A percentile compares a stretch with the other conserved stretches of the same genome.
Conservation (phyloP, 2,329 filamentous ascomycete genomes). For the Colletotrichum sp. region DNA sequence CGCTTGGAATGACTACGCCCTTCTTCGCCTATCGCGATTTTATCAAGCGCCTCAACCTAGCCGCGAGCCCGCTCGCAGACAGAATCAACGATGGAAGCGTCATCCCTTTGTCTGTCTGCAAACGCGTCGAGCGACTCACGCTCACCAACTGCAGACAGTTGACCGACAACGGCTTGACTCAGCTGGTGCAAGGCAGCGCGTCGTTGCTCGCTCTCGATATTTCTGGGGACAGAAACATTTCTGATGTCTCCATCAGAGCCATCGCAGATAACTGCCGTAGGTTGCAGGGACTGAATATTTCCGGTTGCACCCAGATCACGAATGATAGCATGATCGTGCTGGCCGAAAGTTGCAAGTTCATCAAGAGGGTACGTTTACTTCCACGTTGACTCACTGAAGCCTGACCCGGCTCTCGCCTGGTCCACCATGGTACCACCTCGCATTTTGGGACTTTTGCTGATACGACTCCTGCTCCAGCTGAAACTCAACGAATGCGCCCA, state of each 20-base stretch:
- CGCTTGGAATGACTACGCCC: slow-evolving; percentile 73
- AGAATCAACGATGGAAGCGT: slow-evolving; percentile 89
- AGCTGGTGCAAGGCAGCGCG: slow-evolving; percentile 78
- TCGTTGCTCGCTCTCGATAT: slow-evolving; percentile 90
- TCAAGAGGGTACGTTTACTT: slow-evolving; percentile 75
- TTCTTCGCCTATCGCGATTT: slow-evolving; percentile 91
- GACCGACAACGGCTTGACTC: slow-evolving; percentile 82
- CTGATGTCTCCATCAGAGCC: slow-evolving; percentile 77
- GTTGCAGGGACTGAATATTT: slow-evolving; percentile 92
- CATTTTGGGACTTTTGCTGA: slow-evolving; percentile 31
- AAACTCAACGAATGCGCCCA: slow-evolving; percentile 95
- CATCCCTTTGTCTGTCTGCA: slow-evolving; percentile 80
- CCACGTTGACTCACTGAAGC: not conserved
- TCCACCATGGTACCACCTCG: not conserved
- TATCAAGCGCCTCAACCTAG: slow-evolving; percentile 90
- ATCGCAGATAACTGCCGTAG: slow-evolving; percentile 83
- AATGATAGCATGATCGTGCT: slow-evolving; percentile 85
- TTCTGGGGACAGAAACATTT: slow-evolving; percentile 83
- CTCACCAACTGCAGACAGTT: slow-evolving; percentile 87
- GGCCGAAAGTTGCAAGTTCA: slow-evolving; percentile 80
- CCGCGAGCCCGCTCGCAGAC: slow-evolving; percentile 66
- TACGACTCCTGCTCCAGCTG: slow-evolving; percentile 55
- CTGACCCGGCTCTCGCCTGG: not conserved
- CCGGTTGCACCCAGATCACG: slow-evolving; percentile 82
- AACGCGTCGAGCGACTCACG: slow-evolving; percentile 89